Conservation (phyloP, 352 stramenopile genomes). For the Peronospora belbahrii region DNA sequence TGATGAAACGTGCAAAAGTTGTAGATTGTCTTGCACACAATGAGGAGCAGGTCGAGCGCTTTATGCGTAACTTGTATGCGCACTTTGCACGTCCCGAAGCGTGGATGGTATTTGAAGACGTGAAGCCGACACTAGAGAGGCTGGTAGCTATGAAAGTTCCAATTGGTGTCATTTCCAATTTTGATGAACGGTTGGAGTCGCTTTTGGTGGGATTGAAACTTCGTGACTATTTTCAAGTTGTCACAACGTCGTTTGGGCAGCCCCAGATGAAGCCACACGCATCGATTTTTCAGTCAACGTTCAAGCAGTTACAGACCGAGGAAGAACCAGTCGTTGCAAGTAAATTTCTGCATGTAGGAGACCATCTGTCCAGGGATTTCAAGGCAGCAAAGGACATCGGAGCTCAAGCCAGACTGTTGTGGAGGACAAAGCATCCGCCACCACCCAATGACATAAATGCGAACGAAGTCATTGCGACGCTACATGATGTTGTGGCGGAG, state of each 20-base stretch:
- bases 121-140: slow-evolving; percentile 29
- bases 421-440: slow-evolving; percentile 7
- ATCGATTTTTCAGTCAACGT: slow-evolving; percentile 53
- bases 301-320: slow-evolving; percentile 17
- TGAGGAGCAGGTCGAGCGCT: slow-evolving; percentile 23
- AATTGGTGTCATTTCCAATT: slow-evolving; percentile 72
- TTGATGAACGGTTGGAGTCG: slow-evolving; percentile 54
- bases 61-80: slow-evolving; percentile 44
- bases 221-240: slow-evolving; percentile 37
- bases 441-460: slow-evolving; percentile 1
- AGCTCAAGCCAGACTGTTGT: slow-evolving; percentile 36
- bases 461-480: slow-evolving; percentile 25
- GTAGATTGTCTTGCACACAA: slow-evolving; percentile 8
- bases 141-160: slow-evolving; percentile 18
- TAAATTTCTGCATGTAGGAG: slow-evolving; percentile 53
- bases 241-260: slow-evolving; percentile 55
- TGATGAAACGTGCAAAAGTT: slow-evolving; percentile 22
- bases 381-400: slow-evolving; percentile 31
- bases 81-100: slow-evolving; percentile 41
- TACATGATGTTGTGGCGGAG: slow-evolving; percentile 16
- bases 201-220: slow-evolving; percentile 42
- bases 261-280: slow-evolving; percentile 41
- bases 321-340: slow-evolving; percentile 1
- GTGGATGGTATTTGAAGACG: slow-evolving; percentile 60
- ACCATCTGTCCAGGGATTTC: slow-evolving; percentile 53